A percentile compares a stretch with the other conserved stretches of the same genome.
Conservation (phyloP, 1,284 basidiomycete genomes). For the Irpex sp. region DNA sequence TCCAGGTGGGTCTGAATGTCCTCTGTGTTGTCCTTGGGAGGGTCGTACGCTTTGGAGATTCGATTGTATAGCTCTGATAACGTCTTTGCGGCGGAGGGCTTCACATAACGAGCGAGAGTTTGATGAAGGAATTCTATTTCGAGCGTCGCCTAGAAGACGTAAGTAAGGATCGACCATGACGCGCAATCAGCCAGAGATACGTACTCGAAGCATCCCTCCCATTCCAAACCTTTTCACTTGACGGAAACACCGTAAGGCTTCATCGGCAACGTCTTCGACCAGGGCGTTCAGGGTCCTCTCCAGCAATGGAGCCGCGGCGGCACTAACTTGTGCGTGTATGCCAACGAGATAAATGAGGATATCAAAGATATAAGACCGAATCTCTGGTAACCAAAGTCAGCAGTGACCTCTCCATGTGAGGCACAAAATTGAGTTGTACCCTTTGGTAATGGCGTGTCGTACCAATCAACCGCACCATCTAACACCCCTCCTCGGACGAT, state of each 20-base stretch:
- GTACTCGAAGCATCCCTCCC: slow-evolving; percentile 95
- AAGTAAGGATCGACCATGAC: slow-evolving; percentile 1
- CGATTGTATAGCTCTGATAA: slow-evolving; percentile 92
- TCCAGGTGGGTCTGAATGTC: slow-evolving; percentile 87
- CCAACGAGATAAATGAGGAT: slow-evolving; percentile 86
- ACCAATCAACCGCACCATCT: slow-evolving; percentile 85
- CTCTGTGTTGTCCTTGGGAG: slow-evolving; percentile 75
- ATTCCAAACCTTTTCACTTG: slow-evolving; percentile 90
- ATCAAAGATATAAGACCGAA: slow-evolving; percentile 93
- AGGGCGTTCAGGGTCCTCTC: slow-evolving; percentile 80
- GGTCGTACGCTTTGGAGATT: slow-evolving; percentile 85
- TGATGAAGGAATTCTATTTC: slow-evolving; percentile 99
- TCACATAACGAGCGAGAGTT: slow-evolving; percentile 86
- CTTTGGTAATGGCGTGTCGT: slow-evolving; percentile 82
- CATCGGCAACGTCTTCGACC: slow-evolving; percentile 80
- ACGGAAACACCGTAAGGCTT: slow-evolving; percentile 82
- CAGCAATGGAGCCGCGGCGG: slow-evolving; percentile 75
- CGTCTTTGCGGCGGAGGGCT: slow-evolving; percentile 73
- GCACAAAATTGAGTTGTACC: slow-evolving; percentile 43
- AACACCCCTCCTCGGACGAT: slow-evolving; percentile 82
- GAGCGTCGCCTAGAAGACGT: slow-evolving; percentile 75
- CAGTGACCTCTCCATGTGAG: not conserved
- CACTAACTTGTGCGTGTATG: slow-evolving; percentile 88
- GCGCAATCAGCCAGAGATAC: slow-evolving; percentile 25
- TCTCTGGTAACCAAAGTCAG: slow-evolving; percentile 50